Percentiles rank a stretch among this genome's conserved stretches.
phyloP scores from a whole-genome alignment of 805 yeast species.

The Wickerhamiella lipophila region DNA sequence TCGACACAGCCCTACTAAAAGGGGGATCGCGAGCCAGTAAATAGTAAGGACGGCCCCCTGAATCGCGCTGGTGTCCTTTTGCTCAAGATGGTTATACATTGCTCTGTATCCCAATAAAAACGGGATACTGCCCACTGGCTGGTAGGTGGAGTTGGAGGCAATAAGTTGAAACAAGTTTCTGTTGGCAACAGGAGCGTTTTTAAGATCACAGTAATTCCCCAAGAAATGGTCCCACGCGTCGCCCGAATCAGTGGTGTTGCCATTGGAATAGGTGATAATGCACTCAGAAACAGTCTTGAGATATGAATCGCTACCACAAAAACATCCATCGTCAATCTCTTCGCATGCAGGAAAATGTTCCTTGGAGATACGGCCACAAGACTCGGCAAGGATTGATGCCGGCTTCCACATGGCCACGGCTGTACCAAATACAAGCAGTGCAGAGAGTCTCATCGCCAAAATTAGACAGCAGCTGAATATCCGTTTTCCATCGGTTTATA shows the following conservation, averaged over 20 bases:
- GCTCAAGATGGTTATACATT: slow-evolving; percentile 17
- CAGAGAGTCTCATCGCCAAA: background rate
- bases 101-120: slow-evolving; percentile 18
- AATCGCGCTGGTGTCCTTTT: slow-evolving; percentile 25
- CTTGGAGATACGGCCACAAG: slow-evolving; percentile 21
- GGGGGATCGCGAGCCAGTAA: slow-evolving; percentile 25
- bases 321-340: slow-evolving; percentile 23
- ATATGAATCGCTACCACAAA: slow-evolving; percentile 22
- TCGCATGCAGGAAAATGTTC: slow-evolving; percentile 17
- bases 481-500: background rate
- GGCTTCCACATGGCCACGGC: slow-evolving; percentile 16
- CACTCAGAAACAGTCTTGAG: slow-evolving; percentile 28
- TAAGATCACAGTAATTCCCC: slow-evolving; percentile 20
- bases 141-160: slow-evolving; percentile 8
- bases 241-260: slow-evolving; percentile 20
- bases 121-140: slow-evolving; percentile 12
- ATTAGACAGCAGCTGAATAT: background rate
- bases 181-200: slow-evolving; percentile 12
- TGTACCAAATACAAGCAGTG: background rate
- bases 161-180: slow-evolving; percentile 15
- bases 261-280: slow-evolving; percentile 20
- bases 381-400: slow-evolving; percentile 13
- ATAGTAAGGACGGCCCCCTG: slow-evolving; percentile 25
- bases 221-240: slow-evolving; percentile 26
- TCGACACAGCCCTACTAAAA: slow-evolving; percentile 12